Conservation (phyloP, 1,284 basidiomycete species). For the Neolentinus lepideus region DNA sequence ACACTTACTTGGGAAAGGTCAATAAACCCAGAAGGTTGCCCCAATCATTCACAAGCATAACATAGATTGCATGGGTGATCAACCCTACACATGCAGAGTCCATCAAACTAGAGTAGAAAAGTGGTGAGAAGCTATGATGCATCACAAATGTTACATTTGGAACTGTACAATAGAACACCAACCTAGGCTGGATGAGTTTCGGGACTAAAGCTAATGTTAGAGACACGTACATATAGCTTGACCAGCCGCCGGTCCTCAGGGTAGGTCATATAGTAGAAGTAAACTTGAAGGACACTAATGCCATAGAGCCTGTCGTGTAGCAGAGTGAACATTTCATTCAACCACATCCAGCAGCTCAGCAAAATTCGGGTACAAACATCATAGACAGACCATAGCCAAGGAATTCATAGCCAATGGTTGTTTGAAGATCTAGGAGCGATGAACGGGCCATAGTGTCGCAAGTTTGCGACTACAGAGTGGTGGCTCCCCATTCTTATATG, state of each 20-base stretch:
- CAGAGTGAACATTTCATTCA: too few relatives aligned
- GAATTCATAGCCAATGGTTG: not conserved
- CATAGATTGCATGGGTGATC: not conserved
- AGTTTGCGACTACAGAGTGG: too few relatives aligned
- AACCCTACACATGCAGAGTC: not conserved
- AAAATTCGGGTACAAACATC: not conserved
- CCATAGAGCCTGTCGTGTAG: not conserved
- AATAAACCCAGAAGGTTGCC: not conserved
- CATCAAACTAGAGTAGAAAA: not conserved
- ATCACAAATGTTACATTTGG: not conserved
- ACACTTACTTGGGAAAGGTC: not conserved
- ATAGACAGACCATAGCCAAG: not conserved
- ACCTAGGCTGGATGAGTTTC: not conserved
- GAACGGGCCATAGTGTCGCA: not conserved
- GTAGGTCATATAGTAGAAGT: not conserved
- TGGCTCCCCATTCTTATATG: too few relatives aligned
- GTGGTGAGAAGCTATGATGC: not conserved
- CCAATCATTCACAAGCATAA: not conserved
- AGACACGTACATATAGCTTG: not conserved
- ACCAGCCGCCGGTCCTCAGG: not conserved
- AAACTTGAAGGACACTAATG: not conserved
- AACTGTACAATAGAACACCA: not conserved
- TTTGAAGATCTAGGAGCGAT: not conserved
- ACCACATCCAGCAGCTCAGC: too few relatives aligned
- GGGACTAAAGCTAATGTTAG: not conserved